Conservation (phyloP, 768 basidiomycete species). For the Hericium alpestre region DNA sequence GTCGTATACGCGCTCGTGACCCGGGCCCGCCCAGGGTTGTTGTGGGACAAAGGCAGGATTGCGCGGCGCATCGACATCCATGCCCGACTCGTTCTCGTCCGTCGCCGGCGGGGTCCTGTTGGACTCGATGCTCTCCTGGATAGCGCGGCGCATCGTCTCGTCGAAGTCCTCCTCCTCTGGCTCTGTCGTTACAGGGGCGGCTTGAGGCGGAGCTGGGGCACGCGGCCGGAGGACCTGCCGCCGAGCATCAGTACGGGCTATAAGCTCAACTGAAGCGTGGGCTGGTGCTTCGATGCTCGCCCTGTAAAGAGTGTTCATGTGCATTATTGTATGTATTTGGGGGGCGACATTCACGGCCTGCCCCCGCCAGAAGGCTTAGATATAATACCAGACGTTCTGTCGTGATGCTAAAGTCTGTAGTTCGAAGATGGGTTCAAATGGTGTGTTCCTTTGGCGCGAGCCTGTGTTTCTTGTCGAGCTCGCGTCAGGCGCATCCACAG, state of each 20-base stretch:
- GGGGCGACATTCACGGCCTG: no score
- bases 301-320: no score
- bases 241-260: not conserved
- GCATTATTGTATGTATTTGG: no score
- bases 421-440: no score
- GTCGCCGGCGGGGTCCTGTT: conserved; percentile 19
- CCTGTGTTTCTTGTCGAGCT: no score
- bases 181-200: conserved; percentile 19
- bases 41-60: not conserved
- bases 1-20: conserved; percentile 48
- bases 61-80: conserved; percentile 9
- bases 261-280: not conserved
- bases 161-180: conserved; percentile 33
- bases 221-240: not conserved
- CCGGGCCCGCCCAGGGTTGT: not conserved
- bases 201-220: not conserved
- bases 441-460: no score
- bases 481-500: no score
- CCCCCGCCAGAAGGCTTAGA: no score
- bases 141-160: conserved; percentile 42
- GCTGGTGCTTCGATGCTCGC: no score
- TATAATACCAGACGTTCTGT: no score
- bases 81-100: conserved; percentile 10
- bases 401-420: no score
- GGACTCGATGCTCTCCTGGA: conserved; percentile 49